phyloP scores from a whole-genome alignment of 2,329 filamentous ascomycete genomes.

The Proliferodiscus dingleyae region DNA sequence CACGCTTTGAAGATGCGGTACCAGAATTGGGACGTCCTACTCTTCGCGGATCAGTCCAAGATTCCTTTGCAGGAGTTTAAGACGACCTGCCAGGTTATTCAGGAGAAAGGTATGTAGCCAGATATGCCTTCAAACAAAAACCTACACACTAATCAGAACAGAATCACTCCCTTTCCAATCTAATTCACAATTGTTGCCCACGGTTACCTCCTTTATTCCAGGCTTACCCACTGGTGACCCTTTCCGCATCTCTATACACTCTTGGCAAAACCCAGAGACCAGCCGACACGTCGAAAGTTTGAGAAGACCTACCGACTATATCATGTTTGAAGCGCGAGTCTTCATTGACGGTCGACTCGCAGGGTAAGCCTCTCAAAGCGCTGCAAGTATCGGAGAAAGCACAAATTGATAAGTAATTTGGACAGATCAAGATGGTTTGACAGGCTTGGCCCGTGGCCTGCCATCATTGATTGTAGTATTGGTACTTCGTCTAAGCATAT shows the following conservation, averaged over 20 bases:
- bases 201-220: conserved; percentile 67
- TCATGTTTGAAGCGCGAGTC: conserved; percentile 61
- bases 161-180: conserved; percentile 8
- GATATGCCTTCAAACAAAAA: conserved; percentile 23
- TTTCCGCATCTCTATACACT: conserved; percentile 72
- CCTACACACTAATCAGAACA: conserved; percentile 7
- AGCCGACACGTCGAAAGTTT: conserved; percentile 53
- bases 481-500: conserved; percentile 34
- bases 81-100: conserved; percentile 66
- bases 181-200: conserved; percentile 43
- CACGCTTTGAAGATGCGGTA: conserved; percentile 60
- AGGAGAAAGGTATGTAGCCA: conserved; percentile 37
- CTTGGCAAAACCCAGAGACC: conserved; percentile 59
- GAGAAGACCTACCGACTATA: conserved; percentile 48
- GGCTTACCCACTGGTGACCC: conserved; percentile 52
- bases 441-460: conserved; percentile 46
- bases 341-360: conserved; percentile 63
- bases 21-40: conserved; percentile 79
- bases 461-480: conserved; percentile 38
- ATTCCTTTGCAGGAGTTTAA: conserved; percentile 78
- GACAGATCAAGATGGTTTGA: conserved; percentile 44
- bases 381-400: background rate
- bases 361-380: conserved; percentile 42
- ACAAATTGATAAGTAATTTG: background rate
- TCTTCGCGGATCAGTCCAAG: conserved; percentile 64